Evolutionary conservation across 164 flowering plant genomes (phyloP).

Genomic region (Protea cynaroides): DNA sequence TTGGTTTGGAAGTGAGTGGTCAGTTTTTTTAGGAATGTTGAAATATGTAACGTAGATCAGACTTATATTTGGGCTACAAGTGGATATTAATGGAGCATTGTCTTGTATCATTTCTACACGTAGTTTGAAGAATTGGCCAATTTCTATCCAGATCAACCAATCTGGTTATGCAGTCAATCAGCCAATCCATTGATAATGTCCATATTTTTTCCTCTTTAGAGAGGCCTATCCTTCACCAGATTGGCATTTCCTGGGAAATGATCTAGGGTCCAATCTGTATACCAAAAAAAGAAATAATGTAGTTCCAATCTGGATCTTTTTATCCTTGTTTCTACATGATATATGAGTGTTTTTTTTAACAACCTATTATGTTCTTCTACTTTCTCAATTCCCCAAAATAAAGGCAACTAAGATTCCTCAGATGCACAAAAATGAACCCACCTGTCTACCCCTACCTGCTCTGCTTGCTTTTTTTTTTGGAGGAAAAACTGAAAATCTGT

Average conservation of each 20-base stretch:
- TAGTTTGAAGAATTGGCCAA: too few species aligned
- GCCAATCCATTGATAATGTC: too few species aligned
- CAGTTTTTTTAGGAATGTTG: not conserved
- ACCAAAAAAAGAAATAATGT: too few species aligned
- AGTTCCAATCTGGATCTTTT: too few species aligned
- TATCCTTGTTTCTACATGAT: too few species aligned
- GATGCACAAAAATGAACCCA: not conserved
- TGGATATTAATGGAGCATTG: not conserved
- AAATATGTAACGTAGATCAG: too few species aligned
- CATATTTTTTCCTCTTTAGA: too few species aligned
- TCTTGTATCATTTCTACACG: not conserved
- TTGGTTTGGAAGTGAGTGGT: constrained; percentile 98
- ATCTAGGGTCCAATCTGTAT: too few species aligned
- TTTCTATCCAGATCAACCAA: too few species aligned
- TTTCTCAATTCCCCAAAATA: not conserved
- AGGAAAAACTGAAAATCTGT: not conserved
- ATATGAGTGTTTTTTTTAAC: not conserved
- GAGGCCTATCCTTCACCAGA: too few species aligned
- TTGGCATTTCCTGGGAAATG: too few species aligned
- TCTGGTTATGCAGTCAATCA: too few species aligned
- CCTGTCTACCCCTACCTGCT: not conserved
- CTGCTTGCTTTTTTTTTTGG: not conserved
- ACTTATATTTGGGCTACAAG: not conserved
- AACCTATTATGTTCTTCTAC: not conserved
- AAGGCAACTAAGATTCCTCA: not conserved